phyloP scores from a whole-genome alignment of 2,329 filamentous ascomycete species.

The Stemphylium lycopersici region DNA sequence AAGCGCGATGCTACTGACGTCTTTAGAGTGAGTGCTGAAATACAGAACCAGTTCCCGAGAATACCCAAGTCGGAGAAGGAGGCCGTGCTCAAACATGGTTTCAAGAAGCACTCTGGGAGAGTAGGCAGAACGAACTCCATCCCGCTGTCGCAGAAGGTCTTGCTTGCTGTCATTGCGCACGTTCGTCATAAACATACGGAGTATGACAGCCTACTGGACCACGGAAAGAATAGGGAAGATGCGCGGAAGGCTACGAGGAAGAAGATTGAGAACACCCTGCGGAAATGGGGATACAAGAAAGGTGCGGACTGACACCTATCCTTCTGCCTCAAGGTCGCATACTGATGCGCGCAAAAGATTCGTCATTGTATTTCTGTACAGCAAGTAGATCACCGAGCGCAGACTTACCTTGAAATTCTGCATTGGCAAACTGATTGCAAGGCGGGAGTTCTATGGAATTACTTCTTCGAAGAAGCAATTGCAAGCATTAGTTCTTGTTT shows the following conservation, averaged over 20 bases:
- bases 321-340: slow-evolving; percentile 13
- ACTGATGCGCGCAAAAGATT: slow-evolving; percentile 3
- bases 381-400: neutral
- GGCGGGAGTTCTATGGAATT: neutral
- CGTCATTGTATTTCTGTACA: slow-evolving; percentile 8
- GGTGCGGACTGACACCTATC: slow-evolving; percentile 24
- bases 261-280: slow-evolving; percentile 28
- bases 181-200: slow-evolving; percentile 56
- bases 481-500: too few species aligned
- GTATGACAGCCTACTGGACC: slow-evolving; percentile 53
- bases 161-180: slow-evolving; percentile 58
- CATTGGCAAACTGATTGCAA: neutral
- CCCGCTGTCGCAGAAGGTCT: slow-evolving; percentile 49
- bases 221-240: slow-evolving; percentile 21
- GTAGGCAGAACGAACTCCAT: slow-evolving; percentile 56
- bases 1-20: slow-evolving; percentile 33
- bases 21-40: slow-evolving; percentile 32
- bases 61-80: slow-evolving; percentile 48
- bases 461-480: too few species aligned
- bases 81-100: slow-evolving; percentile 50
- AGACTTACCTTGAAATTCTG: neutral
- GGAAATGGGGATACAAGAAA: slow-evolving; percentile 33
- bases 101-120: slow-evolving; percentile 55
- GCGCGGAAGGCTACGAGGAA: slow-evolving; percentile 33
- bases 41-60: slow-evolving; percentile 50